Conservation (phyloP, 139 green algal genomes). For the Chlamydomonas applanata region DNA sequence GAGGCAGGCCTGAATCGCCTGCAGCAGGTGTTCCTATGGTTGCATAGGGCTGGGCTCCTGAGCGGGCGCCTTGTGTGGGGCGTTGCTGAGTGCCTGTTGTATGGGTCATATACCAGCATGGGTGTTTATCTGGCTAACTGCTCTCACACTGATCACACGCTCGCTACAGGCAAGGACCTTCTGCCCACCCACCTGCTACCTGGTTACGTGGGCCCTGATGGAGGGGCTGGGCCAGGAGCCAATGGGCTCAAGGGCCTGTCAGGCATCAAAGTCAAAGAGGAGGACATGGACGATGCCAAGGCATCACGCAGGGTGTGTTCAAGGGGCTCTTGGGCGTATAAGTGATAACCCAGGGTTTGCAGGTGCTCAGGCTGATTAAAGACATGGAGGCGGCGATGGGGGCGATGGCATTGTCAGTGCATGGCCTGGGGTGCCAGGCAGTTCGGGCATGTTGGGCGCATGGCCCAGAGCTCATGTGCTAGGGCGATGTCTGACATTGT, state of each 20-base stretch:
- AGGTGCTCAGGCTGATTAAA: no score
- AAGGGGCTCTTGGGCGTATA: no score
- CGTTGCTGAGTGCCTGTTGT: not conserved
- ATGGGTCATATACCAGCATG: no score
- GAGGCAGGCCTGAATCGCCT: no score
- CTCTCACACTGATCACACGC: not conserved
- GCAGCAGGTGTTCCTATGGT: not conserved
- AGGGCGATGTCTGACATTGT: not conserved
- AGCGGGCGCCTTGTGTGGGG: not conserved
- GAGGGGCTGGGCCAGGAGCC: not conserved
- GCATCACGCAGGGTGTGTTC: slow-evolving; percentile 7
- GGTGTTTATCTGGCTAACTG: not conserved
- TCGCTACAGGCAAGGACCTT: slow-evolving; percentile 72
- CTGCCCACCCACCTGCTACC: slow-evolving; percentile 48
- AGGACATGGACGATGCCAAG: slow-evolving; percentile 42
- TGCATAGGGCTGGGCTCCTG: not conserved
- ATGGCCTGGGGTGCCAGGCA: no score
- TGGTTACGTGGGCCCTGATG: not conserved
- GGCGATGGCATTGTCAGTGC: no score
- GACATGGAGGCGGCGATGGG: no score
- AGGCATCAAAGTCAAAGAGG: slow-evolving; percentile 68
- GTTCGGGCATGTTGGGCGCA: no score
- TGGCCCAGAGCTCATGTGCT: no score
- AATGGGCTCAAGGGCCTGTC: slow-evolving; percentile 73
- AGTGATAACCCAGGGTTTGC: no score